Evolutionary conservation across 768 basidiomycete genomes (phyloP).

Genomic region (Leccinum aurantiacum): DNA sequence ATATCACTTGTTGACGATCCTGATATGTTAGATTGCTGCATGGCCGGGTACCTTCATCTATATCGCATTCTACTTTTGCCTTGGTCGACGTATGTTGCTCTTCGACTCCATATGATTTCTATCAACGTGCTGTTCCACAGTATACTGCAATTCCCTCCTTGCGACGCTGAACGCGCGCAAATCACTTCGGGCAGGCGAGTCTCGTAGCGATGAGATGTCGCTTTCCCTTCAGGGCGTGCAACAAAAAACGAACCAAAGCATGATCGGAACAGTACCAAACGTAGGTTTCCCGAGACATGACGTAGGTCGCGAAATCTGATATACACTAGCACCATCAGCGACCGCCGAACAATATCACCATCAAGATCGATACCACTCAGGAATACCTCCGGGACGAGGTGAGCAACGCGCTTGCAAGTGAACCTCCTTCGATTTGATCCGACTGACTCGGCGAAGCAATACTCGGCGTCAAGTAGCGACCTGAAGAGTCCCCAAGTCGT

Average conservation of each 20-base stretch:
- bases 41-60: conserved; percentile 57
- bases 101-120: neutral
- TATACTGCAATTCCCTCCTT: conserved; percentile 61
- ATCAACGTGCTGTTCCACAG: conserved; percentile 27
- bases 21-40: conserved; percentile 43
- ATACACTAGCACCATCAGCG: conserved; percentile 11
- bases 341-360: conserved; percentile 53
- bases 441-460: conserved; percentile 17
- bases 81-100: conserved; percentile 52
- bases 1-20: conserved; percentile 1
- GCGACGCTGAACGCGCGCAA: conserved; percentile 61
- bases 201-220: conserved; percentile 30
- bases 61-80: conserved; percentile 63
- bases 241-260: conserved; percentile 23
- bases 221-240: conserved; percentile 31
- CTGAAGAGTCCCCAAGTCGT: conserved; percentile 24
- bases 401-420: neutral
- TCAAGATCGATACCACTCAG: conserved; percentile 66
- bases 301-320: neutral
- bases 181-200: conserved; percentile 38
- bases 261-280: conserved; percentile 11
- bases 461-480: conserved; percentile 20
- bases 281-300: conserved; percentile 1
- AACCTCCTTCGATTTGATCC: neutral
- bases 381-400: conserved; percentile 50